Conservation (phyloP, 495 filamentous ascomycete genomes). For the Apodospora peruviana region DNA sequence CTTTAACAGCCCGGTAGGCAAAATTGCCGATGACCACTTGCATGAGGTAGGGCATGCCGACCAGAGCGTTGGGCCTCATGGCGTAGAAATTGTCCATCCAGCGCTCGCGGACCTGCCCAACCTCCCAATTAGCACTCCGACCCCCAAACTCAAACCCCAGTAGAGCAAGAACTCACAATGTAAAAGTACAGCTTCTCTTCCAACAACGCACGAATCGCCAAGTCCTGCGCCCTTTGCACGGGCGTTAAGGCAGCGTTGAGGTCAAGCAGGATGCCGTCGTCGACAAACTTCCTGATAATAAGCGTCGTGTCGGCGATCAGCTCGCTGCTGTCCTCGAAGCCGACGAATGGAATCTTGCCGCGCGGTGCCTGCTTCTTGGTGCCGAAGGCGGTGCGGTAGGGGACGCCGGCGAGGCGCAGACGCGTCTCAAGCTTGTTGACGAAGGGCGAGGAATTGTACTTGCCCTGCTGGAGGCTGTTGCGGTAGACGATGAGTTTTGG, state of each 20-base stretch:
- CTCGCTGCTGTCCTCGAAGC: constrained; percentile 14
- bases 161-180: constrained; percentile 23
- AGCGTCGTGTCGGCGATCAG: constrained; percentile 45
- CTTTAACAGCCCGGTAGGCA: constrained; percentile 35
- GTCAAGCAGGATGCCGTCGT: constrained; percentile 36
- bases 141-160: background rate
- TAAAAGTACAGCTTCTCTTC: constrained; percentile 60
- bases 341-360: constrained; percentile 58
- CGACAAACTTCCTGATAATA: constrained; percentile 43
- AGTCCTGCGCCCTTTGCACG: constrained; percentile 38
- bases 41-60: constrained; percentile 42
- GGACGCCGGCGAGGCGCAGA: constrained; percentile 47
- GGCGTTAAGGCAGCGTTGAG: constrained; percentile 39
- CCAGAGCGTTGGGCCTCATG: constrained; percentile 51
- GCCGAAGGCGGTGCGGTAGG: constrained; percentile 42
- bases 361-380: constrained; percentile 39
- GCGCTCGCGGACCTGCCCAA: constrained; percentile 35
- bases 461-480: constrained; percentile 34
- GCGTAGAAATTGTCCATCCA: constrained; percentile 59
- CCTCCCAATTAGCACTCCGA: background rate
- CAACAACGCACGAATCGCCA: constrained; percentile 47
- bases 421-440: constrained; percentile 61
- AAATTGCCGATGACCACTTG: constrained; percentile 50
- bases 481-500: constrained; percentile 49
- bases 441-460: constrained; percentile 59